These are phyloP conservation scores for Podospora australis DNA, from an alignment of 495 filamentous ascomycete species.

Conservation along the genomic window DNA sequence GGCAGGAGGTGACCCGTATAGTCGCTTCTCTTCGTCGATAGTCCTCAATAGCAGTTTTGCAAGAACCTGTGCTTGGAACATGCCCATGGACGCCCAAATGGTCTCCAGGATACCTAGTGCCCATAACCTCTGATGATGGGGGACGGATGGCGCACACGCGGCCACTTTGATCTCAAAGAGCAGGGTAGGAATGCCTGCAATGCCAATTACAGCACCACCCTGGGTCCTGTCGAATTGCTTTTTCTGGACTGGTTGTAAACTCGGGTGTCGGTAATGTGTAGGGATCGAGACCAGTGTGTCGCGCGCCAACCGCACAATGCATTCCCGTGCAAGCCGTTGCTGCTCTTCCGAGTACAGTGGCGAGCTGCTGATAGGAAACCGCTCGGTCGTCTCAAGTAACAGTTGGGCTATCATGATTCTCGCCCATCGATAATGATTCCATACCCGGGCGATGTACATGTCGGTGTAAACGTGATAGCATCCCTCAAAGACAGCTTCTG, in stretches of 20 bases:
- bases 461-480: conserved; percentile 55
- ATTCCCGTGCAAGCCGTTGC: conserved; percentile 25
- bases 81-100: conserved; percentile 40
- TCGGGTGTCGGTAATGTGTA: conserved; percentile 42
- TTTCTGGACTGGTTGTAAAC: conserved; percentile 19
- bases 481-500: conserved; percentile 44
- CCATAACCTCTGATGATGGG: conserved; percentile 31
- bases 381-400: conserved; percentile 31
- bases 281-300: conserved; percentile 38
- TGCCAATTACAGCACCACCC: conserved; percentile 35
- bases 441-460: conserved; percentile 51
- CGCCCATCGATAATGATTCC: conserved; percentile 59
- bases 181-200: conserved; percentile 36
- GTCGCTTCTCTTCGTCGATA: not conserved
- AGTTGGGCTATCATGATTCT: conserved; percentile 52
- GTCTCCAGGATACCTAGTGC: conserved; percentile 31
- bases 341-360: conserved; percentile 30
- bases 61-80: conserved; percentile 35
- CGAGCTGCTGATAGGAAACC: conserved; percentile 29
- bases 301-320: conserved; percentile 29
- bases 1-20: not conserved
- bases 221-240: conserved; percentile 29
- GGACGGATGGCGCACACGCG: conserved; percentile 37
- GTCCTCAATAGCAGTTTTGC: conserved; percentile 26
- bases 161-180: conserved; percentile 37